Evolutionary conservation across 768 basidiomycete species (phyloP).

Genomic region (Sporobolomyces phaffii): DNA sequence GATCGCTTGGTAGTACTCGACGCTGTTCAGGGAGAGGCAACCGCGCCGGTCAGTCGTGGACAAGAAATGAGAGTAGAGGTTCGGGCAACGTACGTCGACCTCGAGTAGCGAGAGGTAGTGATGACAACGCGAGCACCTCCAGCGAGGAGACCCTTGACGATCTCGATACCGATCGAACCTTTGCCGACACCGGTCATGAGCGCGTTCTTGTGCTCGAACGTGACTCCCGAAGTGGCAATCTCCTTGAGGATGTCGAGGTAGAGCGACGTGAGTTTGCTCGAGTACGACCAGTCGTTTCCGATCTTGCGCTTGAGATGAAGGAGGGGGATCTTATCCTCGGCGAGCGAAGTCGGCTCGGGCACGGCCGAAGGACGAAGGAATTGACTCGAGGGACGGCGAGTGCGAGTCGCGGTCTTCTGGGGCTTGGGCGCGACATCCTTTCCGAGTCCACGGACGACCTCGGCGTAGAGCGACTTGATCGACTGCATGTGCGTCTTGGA

Average conservation of each 20-base stretch:
- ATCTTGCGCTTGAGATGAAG: conserved; percentile 96
- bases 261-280: conserved; percentile 77
- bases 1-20: conserved; percentile 97
- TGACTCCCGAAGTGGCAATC: conserved; percentile 95
- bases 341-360: conserved; percentile 59
- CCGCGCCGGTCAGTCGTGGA: background rate
- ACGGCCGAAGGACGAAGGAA: conserved; percentile 86
- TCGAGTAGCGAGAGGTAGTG: conserved; percentile 95
- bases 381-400: conserved; percentile 85
- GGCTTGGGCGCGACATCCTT: conserved; percentile 51
- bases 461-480: conserved; percentile 88
- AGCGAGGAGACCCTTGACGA: conserved; percentile 90
- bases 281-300: conserved; percentile 91
- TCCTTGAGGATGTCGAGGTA: conserved; percentile 96
- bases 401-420: conserved; percentile 56
- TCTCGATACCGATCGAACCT: conserved; percentile 95
- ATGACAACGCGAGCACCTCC: conserved; percentile 95
- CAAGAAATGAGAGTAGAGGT: background rate
- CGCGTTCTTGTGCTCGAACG: conserved; percentile 98
- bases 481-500: conserved; percentile 93
- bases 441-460: conserved; percentile 86
- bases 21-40: conserved; percentile 45
- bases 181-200: conserved; percentile 95
- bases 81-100: conserved; percentile 54
- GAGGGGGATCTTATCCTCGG: conserved; percentile 85